Base-by-base conservation (phyloP, 305 asterid species). In the Fraxinus sp. region DNA sequence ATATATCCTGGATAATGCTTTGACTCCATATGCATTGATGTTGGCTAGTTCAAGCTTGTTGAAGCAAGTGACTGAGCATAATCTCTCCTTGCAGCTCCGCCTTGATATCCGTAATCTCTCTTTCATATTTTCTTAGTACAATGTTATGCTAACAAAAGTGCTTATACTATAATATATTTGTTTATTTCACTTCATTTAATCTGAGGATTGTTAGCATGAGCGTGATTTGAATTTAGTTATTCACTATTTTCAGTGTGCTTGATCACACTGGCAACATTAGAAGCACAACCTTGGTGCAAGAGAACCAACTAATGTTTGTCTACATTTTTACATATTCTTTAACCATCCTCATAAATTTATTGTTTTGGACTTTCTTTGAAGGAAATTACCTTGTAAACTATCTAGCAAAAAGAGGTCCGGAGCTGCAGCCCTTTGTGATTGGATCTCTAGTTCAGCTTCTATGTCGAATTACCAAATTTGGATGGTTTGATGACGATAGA, bases 31-130 rank as follows among this genome's bases (percentile, higher is more conserved):
- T 78, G 98, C 99, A 14, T 85, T 96, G 95, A 95, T 96, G 98
- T 92, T 96, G 95, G 99, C 99, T 79, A 96, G 99, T 89, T 95
- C 99, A 83, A 95, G 99, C 95, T 90, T 96, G 93, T 90, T 94
- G 96, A 96, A 96, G 93, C 99, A 96, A 96, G 99, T 96, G 89
- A 93, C 98, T 6, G 99, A 95, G 84, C 98, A 95, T 77, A 91
- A 92, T 85, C 97, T 96, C 86, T 92, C 97, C 64, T 89, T 92
- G 94, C 98, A 95, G 91, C 97, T 95, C 77, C 98, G 99, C 89
- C 97, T 96, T 87, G 99, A 96, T 90, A 93, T 96, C 91, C 93
- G 99, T 96, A 95, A 96, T 84, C 83, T 84, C 84, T 87, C 79
- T 80, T 86, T 83, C 83, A 79, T 81, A 66, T 80, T 83, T 86